Conservation (phyloP, 2,329 filamentous ascomycete species). For the Colletotrichum gigasporum region DNA sequence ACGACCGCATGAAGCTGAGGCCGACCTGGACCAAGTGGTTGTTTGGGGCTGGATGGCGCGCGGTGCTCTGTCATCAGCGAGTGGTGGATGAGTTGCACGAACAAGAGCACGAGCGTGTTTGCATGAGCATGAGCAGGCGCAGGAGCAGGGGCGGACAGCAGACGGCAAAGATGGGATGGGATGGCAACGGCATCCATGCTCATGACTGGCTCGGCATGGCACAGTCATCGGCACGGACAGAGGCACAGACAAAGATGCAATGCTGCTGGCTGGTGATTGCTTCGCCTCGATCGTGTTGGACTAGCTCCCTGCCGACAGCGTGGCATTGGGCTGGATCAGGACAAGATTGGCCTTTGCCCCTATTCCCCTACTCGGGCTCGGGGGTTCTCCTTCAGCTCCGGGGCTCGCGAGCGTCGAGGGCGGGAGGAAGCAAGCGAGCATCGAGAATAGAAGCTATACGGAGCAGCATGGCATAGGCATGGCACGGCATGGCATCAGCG, state of each 20-base stretch:
- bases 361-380: conserved; percentile 11
- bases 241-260: conserved; percentile 24
- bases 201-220: conserved; percentile 17
- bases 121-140: conserved; percentile 1
- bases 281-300: conserved; percentile 30
- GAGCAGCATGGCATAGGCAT: background rate
- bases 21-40: conserved; percentile 8
- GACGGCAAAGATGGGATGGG: conserved; percentile 11
- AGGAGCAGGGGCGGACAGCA: background rate
- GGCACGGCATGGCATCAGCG: conserved; percentile 24
- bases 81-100: conserved; percentile 9
- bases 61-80: conserved; percentile 26
- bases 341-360: conserved; percentile 8
- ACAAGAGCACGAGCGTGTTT: conserved; percentile 15
- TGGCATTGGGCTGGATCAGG: conserved; percentile 13
- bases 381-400: conserved; percentile 1
- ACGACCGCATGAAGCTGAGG: conserved; percentile 21
- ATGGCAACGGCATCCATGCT: conserved; percentile 13
- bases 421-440: background rate
- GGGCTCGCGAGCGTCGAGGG: too few relatives aligned
- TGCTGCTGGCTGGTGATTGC: conserved; percentile 27
- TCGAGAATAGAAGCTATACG: conserved; percentile 24
- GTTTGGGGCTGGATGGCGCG: conserved; percentile 13
- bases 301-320: conserved; percentile 22
- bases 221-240: conserved; percentile 19